Conservation (phyloP, 495 filamentous ascomycete genomes). For the Aspergillus asperescens region DNA sequence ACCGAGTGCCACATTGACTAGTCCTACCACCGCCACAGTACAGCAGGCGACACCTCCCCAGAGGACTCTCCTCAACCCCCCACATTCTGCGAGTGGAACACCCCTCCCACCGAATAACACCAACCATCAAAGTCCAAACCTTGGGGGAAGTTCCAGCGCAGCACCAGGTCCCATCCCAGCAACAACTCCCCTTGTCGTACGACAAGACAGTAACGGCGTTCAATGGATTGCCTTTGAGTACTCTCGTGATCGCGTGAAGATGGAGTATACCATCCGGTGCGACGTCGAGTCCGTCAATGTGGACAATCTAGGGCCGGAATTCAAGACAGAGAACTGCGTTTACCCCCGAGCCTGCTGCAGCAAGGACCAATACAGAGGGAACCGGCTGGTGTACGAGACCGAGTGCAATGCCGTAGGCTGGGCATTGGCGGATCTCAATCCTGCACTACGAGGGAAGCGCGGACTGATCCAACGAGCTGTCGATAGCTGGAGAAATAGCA, state of each 20-base stretch:
- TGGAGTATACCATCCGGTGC: constrained; percentile 98
- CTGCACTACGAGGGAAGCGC: constrained; percentile 82
- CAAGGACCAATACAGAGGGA: constrained; percentile 94
- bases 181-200: constrained; percentile 88
- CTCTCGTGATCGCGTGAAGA: constrained; percentile 94
- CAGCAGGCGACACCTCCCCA: constrained; percentile 44
- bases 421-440: constrained; percentile 91
- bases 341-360: constrained; percentile 91
- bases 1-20: constrained; percentile 34
- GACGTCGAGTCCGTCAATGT: constrained; percentile 96
- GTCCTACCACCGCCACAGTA: constrained; percentile 33
- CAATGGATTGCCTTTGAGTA: constrained; percentile 99
- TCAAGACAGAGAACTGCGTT: constrained; percentile 97
- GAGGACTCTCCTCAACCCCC: constrained; percentile 38
- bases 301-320: constrained; percentile 75
- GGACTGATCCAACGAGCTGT: constrained; percentile 95
- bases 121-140: constrained; percentile 37
- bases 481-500: constrained; percentile 98
- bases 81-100: constrained; percentile 42
- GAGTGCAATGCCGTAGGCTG: constrained; percentile 98
- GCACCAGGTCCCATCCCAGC: constrained; percentile 99
- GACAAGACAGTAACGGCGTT: constrained; percentile 93
- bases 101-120: constrained; percentile 50
- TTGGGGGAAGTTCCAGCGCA: constrained; percentile 70
- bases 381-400: constrained; percentile 91